Percentiles rank a stretch among this genome's conserved stretches.
These are phyloP conservation scores for Cutaneotrichosporon mucoides DNA, from an alignment of 1,284 basidiomycete species.

Conservation along the genomic window DNA sequence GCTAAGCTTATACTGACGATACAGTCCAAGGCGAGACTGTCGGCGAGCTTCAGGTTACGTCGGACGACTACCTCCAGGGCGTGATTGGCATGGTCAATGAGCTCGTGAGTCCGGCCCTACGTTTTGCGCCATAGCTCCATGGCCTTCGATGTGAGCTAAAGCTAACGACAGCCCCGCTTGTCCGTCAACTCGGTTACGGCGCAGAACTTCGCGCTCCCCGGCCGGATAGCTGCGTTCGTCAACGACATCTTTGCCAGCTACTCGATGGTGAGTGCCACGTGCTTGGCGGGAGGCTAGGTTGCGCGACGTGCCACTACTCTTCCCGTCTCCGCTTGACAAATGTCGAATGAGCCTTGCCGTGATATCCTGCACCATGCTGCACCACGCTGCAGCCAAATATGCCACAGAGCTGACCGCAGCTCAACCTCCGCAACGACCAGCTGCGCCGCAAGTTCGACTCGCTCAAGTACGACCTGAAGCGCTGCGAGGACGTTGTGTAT, in stretches of 20 bases:
- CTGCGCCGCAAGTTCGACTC: slow-evolving; percentile 49
- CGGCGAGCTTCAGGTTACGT: slow-evolving; percentile 39
- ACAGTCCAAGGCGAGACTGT: slow-evolving; percentile 37
- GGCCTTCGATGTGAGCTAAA: background rate
- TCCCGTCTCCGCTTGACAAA: too few species aligned
- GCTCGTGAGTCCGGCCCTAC: slow-evolving; percentile 29
- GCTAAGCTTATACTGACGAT: background rate
- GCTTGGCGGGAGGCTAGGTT: background rate
- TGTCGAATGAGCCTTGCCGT: too few species aligned
- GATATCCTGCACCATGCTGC: too few species aligned
- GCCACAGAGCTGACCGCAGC: slow-evolving; percentile 21
- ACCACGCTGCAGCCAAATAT: background rate
- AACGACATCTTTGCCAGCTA: slow-evolving; percentile 50
- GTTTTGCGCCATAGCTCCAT: too few species aligned
- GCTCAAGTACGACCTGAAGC: slow-evolving; percentile 50
- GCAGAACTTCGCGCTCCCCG: slow-evolving; percentile 46
- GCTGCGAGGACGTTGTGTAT: slow-evolving; percentile 51
- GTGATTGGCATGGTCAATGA: slow-evolving; percentile 50
- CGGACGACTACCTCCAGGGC: slow-evolving; percentile 50
- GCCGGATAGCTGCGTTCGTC: slow-evolving; percentile 48
- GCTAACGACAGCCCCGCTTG: slow-evolving; percentile 41
- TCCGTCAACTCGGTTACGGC: slow-evolving; percentile 50
- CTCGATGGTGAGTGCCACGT: slow-evolving; percentile 39
- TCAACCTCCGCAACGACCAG: slow-evolving; percentile 49
- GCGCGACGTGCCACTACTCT: too few species aligned